Percentiles rank a stretch among this genome's conserved stretches.
Evolutionary conservation across 345 rosid genomes (phyloP).

Genomic region (Corymbia maculata): DNA sequence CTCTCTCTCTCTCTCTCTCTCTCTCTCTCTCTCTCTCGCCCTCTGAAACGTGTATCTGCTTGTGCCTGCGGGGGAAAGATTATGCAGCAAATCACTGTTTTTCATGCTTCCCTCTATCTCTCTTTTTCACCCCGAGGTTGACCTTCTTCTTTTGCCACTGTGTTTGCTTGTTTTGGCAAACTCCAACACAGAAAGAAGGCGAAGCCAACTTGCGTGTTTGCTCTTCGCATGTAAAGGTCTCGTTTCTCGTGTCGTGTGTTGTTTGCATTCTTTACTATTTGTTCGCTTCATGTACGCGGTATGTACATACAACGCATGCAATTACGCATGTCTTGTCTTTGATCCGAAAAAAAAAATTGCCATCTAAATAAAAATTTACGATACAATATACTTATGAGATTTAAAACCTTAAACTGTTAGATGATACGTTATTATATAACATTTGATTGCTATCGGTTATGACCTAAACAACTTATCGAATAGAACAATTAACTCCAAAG

Average conservation of each 20-base stretch:
- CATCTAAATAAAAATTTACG: not conserved
- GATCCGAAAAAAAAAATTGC: not conserved
- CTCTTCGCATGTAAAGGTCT: not conserved
- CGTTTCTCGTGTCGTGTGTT: not conserved
- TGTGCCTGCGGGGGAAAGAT: not conserved
- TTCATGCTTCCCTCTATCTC: not conserved
- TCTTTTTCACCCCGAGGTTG: not conserved
- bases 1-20: not conserved
- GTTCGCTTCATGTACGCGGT: not conserved
- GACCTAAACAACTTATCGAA: not conserved
- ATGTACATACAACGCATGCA: not conserved
- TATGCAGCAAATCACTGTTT: not conserved
- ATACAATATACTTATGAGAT: not conserved
- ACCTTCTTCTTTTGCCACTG: not conserved
- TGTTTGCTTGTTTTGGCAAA: not conserved
- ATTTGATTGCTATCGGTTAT: not conserved
- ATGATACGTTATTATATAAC: not conserved
- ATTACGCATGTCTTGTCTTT: not conserved
- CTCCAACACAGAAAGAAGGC: not conserved
- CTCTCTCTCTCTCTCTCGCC: not conserved
- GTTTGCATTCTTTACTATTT: not conserved
- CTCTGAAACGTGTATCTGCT: not conserved
- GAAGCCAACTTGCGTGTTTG: not conserved
- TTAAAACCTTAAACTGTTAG: not conserved
- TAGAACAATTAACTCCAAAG: not conserved